A percentile compares a stretch with the other conserved stretches of the same genome.
Evolutionary conservation across 1,284 basidiomycete species (phyloP).

Genomic region (Coniophora puteana): DNA sequence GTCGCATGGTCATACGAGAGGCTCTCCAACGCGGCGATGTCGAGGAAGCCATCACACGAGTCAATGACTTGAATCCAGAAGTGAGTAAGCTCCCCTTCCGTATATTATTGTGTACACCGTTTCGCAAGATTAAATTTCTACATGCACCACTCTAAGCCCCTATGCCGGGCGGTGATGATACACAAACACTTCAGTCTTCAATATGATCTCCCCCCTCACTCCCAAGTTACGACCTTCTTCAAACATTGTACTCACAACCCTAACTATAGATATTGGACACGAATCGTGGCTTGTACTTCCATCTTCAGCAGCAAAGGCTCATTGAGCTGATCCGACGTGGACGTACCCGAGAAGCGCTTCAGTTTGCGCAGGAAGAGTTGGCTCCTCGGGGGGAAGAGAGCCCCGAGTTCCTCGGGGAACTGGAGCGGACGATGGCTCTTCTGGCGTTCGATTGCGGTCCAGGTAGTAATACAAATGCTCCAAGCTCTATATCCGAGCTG

Average conservation of each 20-base stretch:
- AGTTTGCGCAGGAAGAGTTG: conserved; percentile 91
- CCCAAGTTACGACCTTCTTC: background rate
- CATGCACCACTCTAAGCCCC: conserved; percentile 99
- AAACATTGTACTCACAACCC: conserved; percentile 15
- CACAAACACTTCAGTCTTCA: conserved; percentile 90
- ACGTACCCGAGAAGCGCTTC: conserved; percentile 74
- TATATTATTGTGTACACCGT: too few species aligned
- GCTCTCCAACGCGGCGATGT: conserved; percentile 94
- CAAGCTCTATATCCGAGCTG: conserved; percentile 70
- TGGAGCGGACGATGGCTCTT: conserved; percentile 95
- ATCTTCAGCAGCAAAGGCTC: conserved; percentile 89
- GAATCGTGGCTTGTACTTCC: conserved; percentile 88
- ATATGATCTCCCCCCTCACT: conserved; percentile 57
- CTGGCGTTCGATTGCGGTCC: conserved; percentile 93
- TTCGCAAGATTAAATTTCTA: conserved; percentile 84
- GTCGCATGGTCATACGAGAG: conserved; percentile 90
- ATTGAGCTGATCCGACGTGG: conserved; percentile 93
- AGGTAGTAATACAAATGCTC: conserved; percentile 56
- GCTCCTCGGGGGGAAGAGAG: conserved; percentile 94
- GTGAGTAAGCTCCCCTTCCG: conserved; percentile 49
- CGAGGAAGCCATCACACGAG: conserved; percentile 88
- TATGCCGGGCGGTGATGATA: conserved; percentile 68
- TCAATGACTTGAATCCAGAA: conserved; percentile 97
- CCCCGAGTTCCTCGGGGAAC: conserved; percentile 87
- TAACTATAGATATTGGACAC: conserved; percentile 85